Evolutionary conservation across 768 basidiomycete species (phyloP), one percentile per base, ranked within the genome.

Genomic region (Termitomyces sp.): DNA sequence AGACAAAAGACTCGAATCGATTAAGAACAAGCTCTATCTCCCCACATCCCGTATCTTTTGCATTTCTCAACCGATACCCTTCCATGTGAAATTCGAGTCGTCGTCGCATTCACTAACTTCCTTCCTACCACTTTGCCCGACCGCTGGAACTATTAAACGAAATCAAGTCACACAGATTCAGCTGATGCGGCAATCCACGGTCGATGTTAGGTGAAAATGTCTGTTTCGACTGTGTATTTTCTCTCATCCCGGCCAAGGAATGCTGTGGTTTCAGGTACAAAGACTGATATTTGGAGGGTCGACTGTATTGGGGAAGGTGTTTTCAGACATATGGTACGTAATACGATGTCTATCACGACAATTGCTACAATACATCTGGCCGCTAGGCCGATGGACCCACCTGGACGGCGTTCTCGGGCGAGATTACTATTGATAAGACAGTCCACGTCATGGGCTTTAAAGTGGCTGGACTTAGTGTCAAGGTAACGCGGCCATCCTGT

Each of bases 221-320:
- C 9, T 27, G n/a, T 36, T 54, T 5, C 8, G 3, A 13, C 6
- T 15, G n/a, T 22, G 6, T 13, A 42, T n/a, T 31, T n/a, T 18
- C 20, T 22, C 20, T 37, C 33, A 41, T 30, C 33, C 33, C 2
- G 16, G 33, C 27, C 30, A 61, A 86, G 84, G 44, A 83, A 84
- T 63, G 65, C 74, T 2, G 59, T 77, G 18, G 64, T 81, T 18
- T 64, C 76, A 9, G 80, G 79, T 1, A 80, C 81, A n/a, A 88
- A 85, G 68, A 79, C 86, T 2, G 84, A 89, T 62, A 89, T 89
- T 24, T 90, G 87, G 87, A 75, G 81, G 57, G 78, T 83, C 1
- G 85, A 85, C 61, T 76, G 72, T 57, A 83, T 89, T 39, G 88
- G 88, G 8, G 82, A 84, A 65, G 88, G 80, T n/a, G 70, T 67